Base-by-base conservation (phyloP, 768 basidiomycete species). In the Auriscalpium microsporum region DNA sequence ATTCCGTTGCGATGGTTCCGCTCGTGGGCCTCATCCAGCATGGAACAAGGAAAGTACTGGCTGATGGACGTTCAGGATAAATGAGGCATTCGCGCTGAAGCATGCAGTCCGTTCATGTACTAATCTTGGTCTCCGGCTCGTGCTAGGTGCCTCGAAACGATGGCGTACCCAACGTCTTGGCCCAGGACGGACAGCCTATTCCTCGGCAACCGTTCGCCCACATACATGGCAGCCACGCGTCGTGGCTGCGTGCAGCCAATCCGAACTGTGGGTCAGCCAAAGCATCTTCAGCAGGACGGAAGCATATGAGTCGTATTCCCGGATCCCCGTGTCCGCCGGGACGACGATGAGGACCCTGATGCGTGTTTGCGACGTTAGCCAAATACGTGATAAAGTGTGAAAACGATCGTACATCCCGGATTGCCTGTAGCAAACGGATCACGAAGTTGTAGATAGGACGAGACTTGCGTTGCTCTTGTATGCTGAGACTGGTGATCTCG, bases 91-190 rank as follows among this genome's bases (percentile, higher is more conserved):
- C 96, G 72, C 96, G 83, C 65, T 97, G 91, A 23, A 99, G 79
- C 93, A 99, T 97, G 75, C 96, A 96, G 67, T 98, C 96, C 65
- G 96, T 99, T 99, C 96, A 99, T 97, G 79, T 96, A 99, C 72
- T 98, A 79, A 99, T 99, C 66, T 89, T 85, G 3, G 96, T 98
- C 72, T 99, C 96, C 4, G 96, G 66, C 93, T 89, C 7, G 96
- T 98, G 71, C 95, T n/a, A n/a, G 94, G 70, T 99, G n/a, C 96
- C 73, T 99, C 96, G 69, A 99, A 99, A 75, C 96, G 95, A 99
- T 97, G 7, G 90, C 90, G 68, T 99, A 99, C 8, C 96, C 96
- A 58, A 99, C 95, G 69, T 98, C 96, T 67, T 94, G 92, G 7
- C 96, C 96, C 9, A 99, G 75, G 75, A 14, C 96, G 83, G 83